Evolutionary conservation across 306 rosid genomes (phyloP), one percentile per base, ranked within the genome.

Genomic region (Vigna nakashimae): DNA sequence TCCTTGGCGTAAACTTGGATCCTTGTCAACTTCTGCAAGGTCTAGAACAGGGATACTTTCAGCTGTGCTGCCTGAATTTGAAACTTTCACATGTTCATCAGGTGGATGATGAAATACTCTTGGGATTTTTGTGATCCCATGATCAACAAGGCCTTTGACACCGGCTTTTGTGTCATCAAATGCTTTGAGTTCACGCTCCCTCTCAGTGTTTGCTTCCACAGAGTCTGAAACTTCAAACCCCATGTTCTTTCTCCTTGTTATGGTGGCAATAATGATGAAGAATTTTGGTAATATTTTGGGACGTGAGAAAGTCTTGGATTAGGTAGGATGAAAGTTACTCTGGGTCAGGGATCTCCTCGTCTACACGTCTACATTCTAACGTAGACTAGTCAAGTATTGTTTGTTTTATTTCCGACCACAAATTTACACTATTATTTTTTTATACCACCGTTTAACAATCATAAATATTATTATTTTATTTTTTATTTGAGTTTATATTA

Each of bases 111-210:
- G 73, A 52, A 90, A 91, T 5, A 91, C 53, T 13, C 42, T 62
- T 4, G 92, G 94, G 18, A 91, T 56, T 57, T 88, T 65, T 42
- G 46, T 42, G 46, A 87, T 7, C 3, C 90, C 89, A 20, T 87
- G 75, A 86, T 91, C 96, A 22, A 82, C 87, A 30, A 89, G 87
- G 0, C 96, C 83, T 65, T 80, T 73, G 10, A 80, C 83, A 24
- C 83, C 83, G 13, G 28, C 18, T 80, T 80, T 80, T 32, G 79
- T 55, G 67, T 65, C 83, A 80, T 83, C 89, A 58, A 83, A 88
- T 40, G 77, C 81, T 77, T 79, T 85, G 12, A 81, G 73, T 46
- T 42, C 72, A n/a, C 16, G 0, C 3, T 58, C 17, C 70, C 80
- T 81, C 40, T 48, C 52, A 65, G 70, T 48, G 15, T 55, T 20